Evolutionary conservation across 1,284 basidiomycete genomes (phyloP), one percentile per base, ranked within the genome.

Genomic region (Afroboletus lepidellus): DNA sequence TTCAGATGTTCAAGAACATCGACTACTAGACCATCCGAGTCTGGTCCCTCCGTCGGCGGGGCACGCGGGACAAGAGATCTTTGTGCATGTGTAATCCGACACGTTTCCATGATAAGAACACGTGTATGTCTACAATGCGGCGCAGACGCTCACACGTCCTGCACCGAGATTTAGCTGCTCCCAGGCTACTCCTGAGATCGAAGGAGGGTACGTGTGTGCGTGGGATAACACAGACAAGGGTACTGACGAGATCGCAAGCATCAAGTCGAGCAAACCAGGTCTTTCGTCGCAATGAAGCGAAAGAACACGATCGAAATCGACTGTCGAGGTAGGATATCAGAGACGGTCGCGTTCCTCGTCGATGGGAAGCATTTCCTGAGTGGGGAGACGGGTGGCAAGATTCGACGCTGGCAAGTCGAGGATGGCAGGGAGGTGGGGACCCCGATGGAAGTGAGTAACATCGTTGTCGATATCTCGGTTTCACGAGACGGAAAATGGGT

Each of bases 341-440:
- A 23, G 8, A 16, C 29, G 16, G 21, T 39, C 29, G 29, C 21
- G 2, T 48, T 48, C 21, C 46, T 47, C 15, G 9, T 39, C 7
- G 46, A 47, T 23, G 36, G 46, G 20, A 23, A 39, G 20, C 33
- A 47, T 15, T 30, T 47, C 9, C 20, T 47, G 36, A 37, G 18
- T 5, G 25, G 36, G 11, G 27, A 15, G 16, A 4, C 7, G 20
- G 27, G 23, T 9, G 47, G 47, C n/a, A 41, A 34, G n/a, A 25
- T 53, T 41, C 51, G 50, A 41, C 30, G 42, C 4, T 53, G 50
- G 51, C 16, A 15, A 15, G 32, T 25, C 16, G 34, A 53, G 33
- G 51, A 45, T 9, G 51, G 51, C 8, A 39, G 20, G 24, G 50
- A 53, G 32, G 23, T 46, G 32, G 50, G 29, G 24, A 16, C 7